These are phyloP conservation scores for Colletotrichum scovillei DNA, from an alignment of 2,329 filamentous ascomycete genomes.

Conservation along the genomic window DNA sequence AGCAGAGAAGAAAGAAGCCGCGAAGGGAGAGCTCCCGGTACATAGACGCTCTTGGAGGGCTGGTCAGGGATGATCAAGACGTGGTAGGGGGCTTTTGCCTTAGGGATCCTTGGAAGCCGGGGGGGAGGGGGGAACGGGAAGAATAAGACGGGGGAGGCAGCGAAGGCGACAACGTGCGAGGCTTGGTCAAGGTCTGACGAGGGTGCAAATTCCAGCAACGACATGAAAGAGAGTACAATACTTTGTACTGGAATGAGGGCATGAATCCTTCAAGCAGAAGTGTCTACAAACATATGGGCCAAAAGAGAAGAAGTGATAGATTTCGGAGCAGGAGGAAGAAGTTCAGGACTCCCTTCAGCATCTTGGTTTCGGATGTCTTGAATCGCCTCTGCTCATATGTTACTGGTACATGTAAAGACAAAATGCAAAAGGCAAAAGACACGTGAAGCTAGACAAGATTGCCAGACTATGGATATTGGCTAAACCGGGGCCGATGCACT, in stretches of 20 bases:
- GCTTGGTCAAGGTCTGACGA: slow-evolving; percentile 32
- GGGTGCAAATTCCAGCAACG: slow-evolving; percentile 8
- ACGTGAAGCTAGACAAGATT: neutral
- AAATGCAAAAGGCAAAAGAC: neutral
- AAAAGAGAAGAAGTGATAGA: slow-evolving; percentile 7
- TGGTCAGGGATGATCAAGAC: slow-evolving; percentile 26
- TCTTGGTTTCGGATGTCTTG: neutral
- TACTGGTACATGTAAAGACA: neutral
- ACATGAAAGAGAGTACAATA: slow-evolving; percentile 7
- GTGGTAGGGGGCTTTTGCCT: slow-evolving; percentile 1
- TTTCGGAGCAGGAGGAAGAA: neutral
- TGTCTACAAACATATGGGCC: neutral
- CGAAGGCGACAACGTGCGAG: slow-evolving; percentile 35
- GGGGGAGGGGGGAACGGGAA: slow-evolving; percentile 33
- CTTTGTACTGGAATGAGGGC: slow-evolving; percentile 11
- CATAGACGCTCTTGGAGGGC: slow-evolving; percentile 22
- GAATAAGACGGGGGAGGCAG: slow-evolving; percentile 35
- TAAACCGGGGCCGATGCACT: neutral
- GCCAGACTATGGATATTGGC: neutral
- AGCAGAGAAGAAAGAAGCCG: slow-evolving; percentile 22
- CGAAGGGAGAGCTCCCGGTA: slow-evolving; percentile 25
- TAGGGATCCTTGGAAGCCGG: slow-evolving; percentile 22
- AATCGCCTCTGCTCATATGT: neutral
- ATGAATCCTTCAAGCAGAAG: slow-evolving; percentile 11
- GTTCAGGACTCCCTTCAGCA: neutral